Evolutionary conservation across 768 basidiomycete species (phyloP).

Genomic region (Porpolomopsis calyptriformis): DNA sequence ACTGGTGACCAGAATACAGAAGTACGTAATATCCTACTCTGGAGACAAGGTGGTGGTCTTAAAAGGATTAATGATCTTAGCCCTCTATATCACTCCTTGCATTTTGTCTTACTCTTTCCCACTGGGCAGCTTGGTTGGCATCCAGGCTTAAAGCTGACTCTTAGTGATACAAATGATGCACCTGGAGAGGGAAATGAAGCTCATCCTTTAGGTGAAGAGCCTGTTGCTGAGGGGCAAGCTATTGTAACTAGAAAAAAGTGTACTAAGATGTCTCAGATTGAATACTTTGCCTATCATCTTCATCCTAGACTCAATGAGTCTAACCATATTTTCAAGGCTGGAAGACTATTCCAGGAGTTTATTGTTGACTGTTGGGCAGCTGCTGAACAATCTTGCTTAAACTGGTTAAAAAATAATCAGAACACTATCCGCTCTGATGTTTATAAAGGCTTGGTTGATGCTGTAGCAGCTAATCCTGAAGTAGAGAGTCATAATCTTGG

Average conservation of each 20-base stretch:
- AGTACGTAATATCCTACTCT: slow-evolving; percentile 26
- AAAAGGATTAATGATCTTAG: slow-evolving; percentile 24
- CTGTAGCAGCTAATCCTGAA: slow-evolving; percentile 13
- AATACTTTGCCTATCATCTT: slow-evolving; percentile 22
- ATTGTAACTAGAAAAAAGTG: slow-evolving; percentile 3
- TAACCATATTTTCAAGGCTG: slow-evolving; percentile 21
- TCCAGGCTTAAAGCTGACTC: slow-evolving; percentile 12
- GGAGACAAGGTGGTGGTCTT: slow-evolving; percentile 14
- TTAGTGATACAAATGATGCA: not conserved
- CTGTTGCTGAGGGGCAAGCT: not conserved
- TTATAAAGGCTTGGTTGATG: slow-evolving; percentile 26
- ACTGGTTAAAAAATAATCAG: slow-evolving; percentile 25
- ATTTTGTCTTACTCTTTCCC: slow-evolving; percentile 38
- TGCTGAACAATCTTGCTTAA: slow-evolving; percentile 27
- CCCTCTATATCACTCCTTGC: slow-evolving; percentile 26
- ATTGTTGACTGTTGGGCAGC: slow-evolving; percentile 30
- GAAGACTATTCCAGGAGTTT: slow-evolving; percentile 30
- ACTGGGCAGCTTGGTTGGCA: slow-evolving; percentile 30
- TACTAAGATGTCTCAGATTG: slow-evolving; percentile 16
- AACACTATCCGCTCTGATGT: slow-evolving; percentile 21
- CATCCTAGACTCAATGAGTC: slow-evolving; percentile 16
- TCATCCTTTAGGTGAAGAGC: not conserved
- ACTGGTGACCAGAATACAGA: slow-evolving; percentile 13
- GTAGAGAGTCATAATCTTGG: slow-evolving; percentile 24
- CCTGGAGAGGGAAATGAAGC: too few species aligned